Conservation (phyloP, 805 yeast species). For the Monosporozyma solicola region DNA sequence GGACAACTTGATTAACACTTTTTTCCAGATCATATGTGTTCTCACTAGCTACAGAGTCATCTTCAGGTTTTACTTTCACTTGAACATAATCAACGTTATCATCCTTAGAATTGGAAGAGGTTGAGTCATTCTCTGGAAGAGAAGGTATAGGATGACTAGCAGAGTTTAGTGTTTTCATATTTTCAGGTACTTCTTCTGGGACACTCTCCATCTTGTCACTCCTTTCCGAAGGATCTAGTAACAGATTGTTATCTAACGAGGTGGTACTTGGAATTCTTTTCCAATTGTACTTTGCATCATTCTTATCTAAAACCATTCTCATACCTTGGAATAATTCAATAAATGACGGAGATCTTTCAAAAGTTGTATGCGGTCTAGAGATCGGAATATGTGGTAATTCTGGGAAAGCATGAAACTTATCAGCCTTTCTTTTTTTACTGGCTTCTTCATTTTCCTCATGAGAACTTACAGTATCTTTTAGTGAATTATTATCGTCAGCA, state of each 20-base stretch:
- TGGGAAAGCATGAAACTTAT: not conserved
- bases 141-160: not conserved
- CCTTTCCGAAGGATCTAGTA: constrained; percentile 2
- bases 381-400: constrained; percentile 12
- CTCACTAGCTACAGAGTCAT: not conserved
- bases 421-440: not conserved
- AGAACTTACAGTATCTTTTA: not conserved
- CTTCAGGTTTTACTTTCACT: not conserved
- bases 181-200: not conserved
- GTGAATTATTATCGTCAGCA: not conserved
- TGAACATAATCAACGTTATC: not conserved
- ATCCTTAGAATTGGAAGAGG: not conserved
- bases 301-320: constrained; percentile 25
- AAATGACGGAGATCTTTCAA: constrained; percentile 25
- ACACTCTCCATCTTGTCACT: not conserved
- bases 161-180: not conserved
- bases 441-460: not conserved
- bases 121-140: not conserved
- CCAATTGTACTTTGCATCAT: constrained; percentile 29
- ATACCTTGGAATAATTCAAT: constrained; percentile 26
- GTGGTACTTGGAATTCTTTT: constrained; percentile 19
- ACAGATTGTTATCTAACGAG: constrained; percentile 8
- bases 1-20: constrained; percentile 1
- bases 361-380: constrained; percentile 5
- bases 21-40: not conserved